phyloP scores from a whole-genome alignment of 139 green algal genomes.

The Chlamydomonas sphaeroides region DNA sequence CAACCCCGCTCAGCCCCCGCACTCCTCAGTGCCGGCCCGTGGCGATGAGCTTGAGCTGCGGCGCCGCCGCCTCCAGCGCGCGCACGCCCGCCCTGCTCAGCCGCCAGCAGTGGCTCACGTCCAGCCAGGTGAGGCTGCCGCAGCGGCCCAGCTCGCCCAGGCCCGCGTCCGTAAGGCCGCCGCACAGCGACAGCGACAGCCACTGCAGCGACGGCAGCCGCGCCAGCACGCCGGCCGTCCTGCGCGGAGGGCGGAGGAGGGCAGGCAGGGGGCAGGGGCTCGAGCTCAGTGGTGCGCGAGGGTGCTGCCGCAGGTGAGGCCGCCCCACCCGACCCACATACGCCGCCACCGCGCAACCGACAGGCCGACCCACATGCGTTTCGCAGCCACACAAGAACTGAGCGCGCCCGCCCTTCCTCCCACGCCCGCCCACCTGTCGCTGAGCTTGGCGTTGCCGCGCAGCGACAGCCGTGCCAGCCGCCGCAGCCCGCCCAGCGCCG shows the following conservation, averaged over 20 bases:
- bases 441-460: constrained; percentile 12
- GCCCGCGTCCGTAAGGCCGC: constrained; percentile 8
- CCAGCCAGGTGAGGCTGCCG: constrained; percentile 42
- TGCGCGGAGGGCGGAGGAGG: neutral
- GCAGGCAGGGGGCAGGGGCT: too few relatives aligned
- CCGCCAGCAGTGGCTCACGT: constrained; percentile 47
- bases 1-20: too few relatives aligned
- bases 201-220: constrained; percentile 45
- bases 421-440: constrained; percentile 33
- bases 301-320: too few relatives aligned
- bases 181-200: constrained; percentile 49
- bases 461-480: constrained; percentile 13
- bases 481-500: constrained; percentile 18
- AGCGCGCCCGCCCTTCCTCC: too few relatives aligned
- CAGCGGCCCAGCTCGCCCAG: neutral
- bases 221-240: constrained; percentile 44
- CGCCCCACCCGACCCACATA: too few relatives aligned
- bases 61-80: constrained; percentile 13
- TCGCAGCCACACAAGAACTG: too few relatives aligned
- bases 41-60: constrained; percentile 35
- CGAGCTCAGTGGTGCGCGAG: too few relatives aligned
- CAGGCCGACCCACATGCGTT: too few relatives aligned
- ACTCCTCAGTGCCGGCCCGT: constrained; percentile 7
- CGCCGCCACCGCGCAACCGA: too few relatives aligned
- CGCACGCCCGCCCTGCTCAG: constrained; percentile 6